Base-by-base conservation (phyloP, 2,329 filamentous ascomycete species). In the Fusarium nematophilum region DNA sequence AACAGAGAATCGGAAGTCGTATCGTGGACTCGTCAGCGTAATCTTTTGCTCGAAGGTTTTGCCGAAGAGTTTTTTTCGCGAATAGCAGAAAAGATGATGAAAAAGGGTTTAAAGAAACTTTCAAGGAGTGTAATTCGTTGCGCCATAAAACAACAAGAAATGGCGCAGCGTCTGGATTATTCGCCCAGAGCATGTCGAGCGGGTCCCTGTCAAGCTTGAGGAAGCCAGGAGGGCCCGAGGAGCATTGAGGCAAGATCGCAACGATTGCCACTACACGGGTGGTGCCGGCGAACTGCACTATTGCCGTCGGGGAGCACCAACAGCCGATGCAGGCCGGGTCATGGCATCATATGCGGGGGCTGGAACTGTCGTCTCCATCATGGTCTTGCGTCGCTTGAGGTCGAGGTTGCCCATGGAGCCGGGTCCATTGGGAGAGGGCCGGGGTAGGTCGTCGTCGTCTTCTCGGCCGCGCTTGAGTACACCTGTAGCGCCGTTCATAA, bases 371-470 rank as follows among this genome's bases (percentile, higher is more conserved):
- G 81, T 78, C 66, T 91, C 88, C 60, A 86, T 84, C 64, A 90
- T 81, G 0, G 90, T 93, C 81, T 93, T 94, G 62, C 91, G 88
- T 65, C 92, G 87, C 79, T 96, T 96, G 55, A 90, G 75, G 17
- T 90, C 85, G 59, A 87, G 78, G 37, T 88, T 86, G 9, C 67
- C 70, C 65, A 73, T 68, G 17, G 63, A 52, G 15, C 65, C 67
- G 17, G 69, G 53, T 13, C 67, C 71, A 37, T 84, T 84, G 69
- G 83, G 88, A 31, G 86, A 82, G 17, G 89, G 84, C 10, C 90
- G 87, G 44, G 83, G 80, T 53, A 80, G 58, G 17, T 82, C 79
- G 18, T 89, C 86, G 15, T 87, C 85, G 26, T 92, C 89, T 26
- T 83, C 81, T 9, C 81, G 79, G 3, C 78, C 76, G 48, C 81